phyloP scores from a whole-genome alignment of 2,329 filamentous ascomycete species.

The Incumbomyces lentus region DNA sequence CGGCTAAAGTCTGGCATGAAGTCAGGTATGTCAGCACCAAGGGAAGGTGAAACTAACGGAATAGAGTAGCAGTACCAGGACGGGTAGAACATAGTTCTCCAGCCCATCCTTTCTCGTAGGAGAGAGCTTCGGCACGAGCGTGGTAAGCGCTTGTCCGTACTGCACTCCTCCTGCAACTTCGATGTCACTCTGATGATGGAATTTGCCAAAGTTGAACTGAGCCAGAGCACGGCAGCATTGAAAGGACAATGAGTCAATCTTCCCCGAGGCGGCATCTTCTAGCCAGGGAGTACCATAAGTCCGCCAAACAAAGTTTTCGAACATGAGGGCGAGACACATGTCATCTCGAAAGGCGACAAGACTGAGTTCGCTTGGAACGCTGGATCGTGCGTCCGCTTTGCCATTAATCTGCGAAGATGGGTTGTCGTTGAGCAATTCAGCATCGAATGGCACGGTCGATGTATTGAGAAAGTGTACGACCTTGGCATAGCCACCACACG shows the following conservation, averaged over 20 bases:
- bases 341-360: conserved; percentile 13
- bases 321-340: conserved; percentile 14
- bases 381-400: background rate
- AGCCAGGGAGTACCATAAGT: conserved; percentile 15
- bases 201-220: conserved; percentile 13
- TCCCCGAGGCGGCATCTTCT: conserved; percentile 12
- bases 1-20: conserved; percentile 11
- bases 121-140: conserved; percentile 6
- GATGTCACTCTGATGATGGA: conserved; percentile 14
- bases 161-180: conserved; percentile 10
- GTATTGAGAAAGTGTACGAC: no score
- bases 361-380: conserved; percentile 10
- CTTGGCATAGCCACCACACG: no score
- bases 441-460: no score
- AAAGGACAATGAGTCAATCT: conserved; percentile 11
- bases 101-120: conserved; percentile 12
- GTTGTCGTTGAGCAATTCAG: no score
- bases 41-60: conserved; percentile 7
- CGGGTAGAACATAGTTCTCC: conserved; percentile 12
- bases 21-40: background rate
- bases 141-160: no score
- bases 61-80: conserved; percentile 16
- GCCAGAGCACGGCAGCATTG: conserved; percentile 14
- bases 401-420: no score
- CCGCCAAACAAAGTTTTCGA: conserved; percentile 17